Evolutionary conservation across 371 early-diverging fungal genomes (phyloP), one percentile per base, ranked within the genome.

Genomic region (Mucor mucedo): DNA sequence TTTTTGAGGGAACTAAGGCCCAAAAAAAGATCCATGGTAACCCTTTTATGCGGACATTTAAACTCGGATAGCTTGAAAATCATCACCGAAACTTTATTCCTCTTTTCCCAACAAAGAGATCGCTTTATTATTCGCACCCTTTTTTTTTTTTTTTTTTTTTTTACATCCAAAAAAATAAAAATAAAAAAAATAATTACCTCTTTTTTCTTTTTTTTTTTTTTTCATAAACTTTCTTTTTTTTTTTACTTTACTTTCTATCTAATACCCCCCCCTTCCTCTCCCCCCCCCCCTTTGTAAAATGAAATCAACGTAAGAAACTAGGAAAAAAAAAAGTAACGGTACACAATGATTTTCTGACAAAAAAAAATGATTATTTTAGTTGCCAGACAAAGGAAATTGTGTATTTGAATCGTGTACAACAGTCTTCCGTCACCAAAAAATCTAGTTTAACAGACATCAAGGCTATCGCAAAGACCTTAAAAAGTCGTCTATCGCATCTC

Each of bases 41-140:
- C 16, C 48, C 29, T 33, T 42, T 58, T 29, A 27, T 7, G 50
- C 50, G 50, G 50, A 11, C 11, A 28, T 50, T 50, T 30, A 50
- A 50, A 50, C 49, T 64, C 59, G 65, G 65, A 64, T 63, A 52
- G 29, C 53, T 45, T 28, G 29, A 33, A 52, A 32, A 57, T 8
- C 50, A 40, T 38, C 56, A 67, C 70, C 60, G 63, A 71, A 71
- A 71, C 71, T 71, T 64, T 67, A 61, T 55, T 70, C 59, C 55
- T 21, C 21, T 21, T 21, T 21, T 21, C 21, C 21, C 21, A 21
- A 21, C 21, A 21, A 44, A 44, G 35, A 13, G 56, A 55, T 62
- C 60, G 66, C 55, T 60, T 47, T 27, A 47, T 47, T 47, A 21
- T 6, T 47, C 21, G 16, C 16, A 5, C 45, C 45, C 59, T 55